Evolutionary conservation across 352 stramenopile genomes (phyloP), one percentile per base, ranked within the genome.

Genomic region (Stramenopiles sp.): DNA sequence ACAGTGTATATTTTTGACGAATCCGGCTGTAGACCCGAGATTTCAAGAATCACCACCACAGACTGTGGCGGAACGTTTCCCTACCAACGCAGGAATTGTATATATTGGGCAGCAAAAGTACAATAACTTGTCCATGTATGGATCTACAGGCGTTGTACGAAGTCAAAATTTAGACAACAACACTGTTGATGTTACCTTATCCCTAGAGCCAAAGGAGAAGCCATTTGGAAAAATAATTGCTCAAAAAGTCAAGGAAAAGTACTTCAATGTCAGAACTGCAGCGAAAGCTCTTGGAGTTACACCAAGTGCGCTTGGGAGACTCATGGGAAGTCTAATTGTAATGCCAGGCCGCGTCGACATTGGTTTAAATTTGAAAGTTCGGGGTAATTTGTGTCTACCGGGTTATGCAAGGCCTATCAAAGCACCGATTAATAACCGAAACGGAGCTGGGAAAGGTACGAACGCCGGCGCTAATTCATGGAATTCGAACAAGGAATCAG

Each of bases 221-320:
- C 95, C 95, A n/a, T 99, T 99, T 87, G 95, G 95, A 25, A 92
- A 97, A 75, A 90, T 93, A 1, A 93, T 99, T 78, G 93, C 93
- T 0, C 85, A 92, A 75, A 90, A 92, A 67, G 91, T 99, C 30
- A 88, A 89, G 76, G 95, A 99, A 82, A 92, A 91, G 39, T 96
- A 92, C 83, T 89, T 89, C 25, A 86, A 89, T 22, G 89, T 88
- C 8, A 88, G 90, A 81, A 81, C 92, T n/a, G 86, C 93, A 0
- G 88, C 93, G 0, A 89, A 95, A 80, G 92, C 95, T 80, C 84
- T 99, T 1, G 91, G 92, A 0, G 94, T 99, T 31, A 90, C 93
- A 32, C 87, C 91, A 0, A 88, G 89, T 25, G 90, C 96, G 7
- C 92, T 99, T 30, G 94, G 93, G 0, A 89, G 96, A 75, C 87